Conservation (phyloP, 2,329 filamentous ascomycete species). For the Colletotrichum truncatum region DNA sequence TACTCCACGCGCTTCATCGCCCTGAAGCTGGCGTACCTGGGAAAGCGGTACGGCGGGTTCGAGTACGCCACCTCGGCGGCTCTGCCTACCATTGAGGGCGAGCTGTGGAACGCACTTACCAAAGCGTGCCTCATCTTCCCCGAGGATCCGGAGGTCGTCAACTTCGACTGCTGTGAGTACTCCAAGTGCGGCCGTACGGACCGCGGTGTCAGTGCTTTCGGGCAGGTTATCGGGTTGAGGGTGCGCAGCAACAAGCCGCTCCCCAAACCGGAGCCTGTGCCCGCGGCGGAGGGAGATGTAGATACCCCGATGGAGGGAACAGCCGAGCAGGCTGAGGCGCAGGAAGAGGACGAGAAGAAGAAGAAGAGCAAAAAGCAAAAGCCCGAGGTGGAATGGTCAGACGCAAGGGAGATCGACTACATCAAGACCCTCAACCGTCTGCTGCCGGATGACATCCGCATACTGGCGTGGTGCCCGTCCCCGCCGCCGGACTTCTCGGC, state of each 20-base stretch:
- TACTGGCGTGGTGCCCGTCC: slow-evolving; percentile 91
- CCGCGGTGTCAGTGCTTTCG: slow-evolving; percentile 93
- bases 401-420: slow-evolving; percentile 82
- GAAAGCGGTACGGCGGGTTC: slow-evolving; percentile 90
- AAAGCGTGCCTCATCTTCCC: slow-evolving; percentile 86
- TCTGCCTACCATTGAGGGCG: slow-evolving; percentile 88
- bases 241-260: slow-evolving; percentile 82
- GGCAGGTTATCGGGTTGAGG: slow-evolving; percentile 87
- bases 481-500: slow-evolving; percentile 86
- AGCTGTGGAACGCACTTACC: slow-evolving; percentile 89
- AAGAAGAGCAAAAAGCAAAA: slow-evolving; percentile 39
- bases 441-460: slow-evolving; percentile 86
- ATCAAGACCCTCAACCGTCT: slow-evolving; percentile 85
- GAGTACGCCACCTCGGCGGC: slow-evolving; percentile 82
- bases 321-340: slow-evolving; percentile 43
- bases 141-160: slow-evolving; percentile 67
- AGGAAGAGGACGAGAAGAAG: slow-evolving; percentile 35
- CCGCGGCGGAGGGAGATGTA: slow-evolving; percentile 34
- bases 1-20: slow-evolving; percentile 89
- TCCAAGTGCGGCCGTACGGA: slow-evolving; percentile 96
- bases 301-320: slow-evolving; percentile 55
- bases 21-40: slow-evolving; percentile 92
- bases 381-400: slow-evolving; percentile 62
- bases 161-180: slow-evolving; percentile 88
- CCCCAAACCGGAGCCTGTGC: slow-evolving; percentile 35